Evolutionary conservation across 2,329 filamentous ascomycete genomes (phyloP).

Genomic region (Penicillium aurantiogriseum): DNA sequence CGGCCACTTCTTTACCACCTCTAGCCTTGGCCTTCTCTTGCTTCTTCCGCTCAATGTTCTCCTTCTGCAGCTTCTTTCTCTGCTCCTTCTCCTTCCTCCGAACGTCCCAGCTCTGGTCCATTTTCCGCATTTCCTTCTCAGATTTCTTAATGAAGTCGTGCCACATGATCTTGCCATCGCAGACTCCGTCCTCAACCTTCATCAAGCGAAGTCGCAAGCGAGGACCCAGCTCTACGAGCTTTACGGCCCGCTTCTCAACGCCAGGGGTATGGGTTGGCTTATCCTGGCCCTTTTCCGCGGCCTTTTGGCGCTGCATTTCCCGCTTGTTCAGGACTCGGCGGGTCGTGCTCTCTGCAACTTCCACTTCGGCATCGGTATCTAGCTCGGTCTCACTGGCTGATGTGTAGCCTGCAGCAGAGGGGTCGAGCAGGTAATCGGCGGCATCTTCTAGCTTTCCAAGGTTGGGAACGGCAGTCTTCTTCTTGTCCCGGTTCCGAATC

Average conservation of each 20-base stretch:
- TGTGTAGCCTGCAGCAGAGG: constrained; percentile 76
- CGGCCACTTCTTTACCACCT: constrained; percentile 46
- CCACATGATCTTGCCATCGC: constrained; percentile 91
- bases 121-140: constrained; percentile 69
- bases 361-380: constrained; percentile 93
- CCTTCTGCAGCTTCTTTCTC: constrained; percentile 77
- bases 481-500: constrained; percentile 66
- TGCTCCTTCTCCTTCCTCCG: constrained; percentile 83
- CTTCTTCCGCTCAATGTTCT: constrained; percentile 85
- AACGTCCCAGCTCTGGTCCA: constrained; percentile 83
- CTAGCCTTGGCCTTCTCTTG: constrained; percentile 57
- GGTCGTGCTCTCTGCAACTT: constrained; percentile 63
- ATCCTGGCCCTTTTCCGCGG: constrained; percentile 46
- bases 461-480: constrained; percentile 73
- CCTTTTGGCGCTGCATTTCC: constrained; percentile 49
- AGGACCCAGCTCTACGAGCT: constrained; percentile 87
- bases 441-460: constrained; percentile 89
- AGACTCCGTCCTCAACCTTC: constrained; percentile 94
- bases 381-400: constrained; percentile 90
- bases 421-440: constrained; percentile 88
- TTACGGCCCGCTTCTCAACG: constrained; percentile 84
- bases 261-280: constrained; percentile 41
- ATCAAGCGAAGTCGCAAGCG: constrained; percentile 84
- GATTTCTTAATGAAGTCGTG: constrained; percentile 91
- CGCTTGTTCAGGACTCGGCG: constrained; percentile 55